These are phyloP conservation scores for Picochlorum sp. DNA, from an alignment of 139 green algal species.

Conservation along the genomic window DNA sequence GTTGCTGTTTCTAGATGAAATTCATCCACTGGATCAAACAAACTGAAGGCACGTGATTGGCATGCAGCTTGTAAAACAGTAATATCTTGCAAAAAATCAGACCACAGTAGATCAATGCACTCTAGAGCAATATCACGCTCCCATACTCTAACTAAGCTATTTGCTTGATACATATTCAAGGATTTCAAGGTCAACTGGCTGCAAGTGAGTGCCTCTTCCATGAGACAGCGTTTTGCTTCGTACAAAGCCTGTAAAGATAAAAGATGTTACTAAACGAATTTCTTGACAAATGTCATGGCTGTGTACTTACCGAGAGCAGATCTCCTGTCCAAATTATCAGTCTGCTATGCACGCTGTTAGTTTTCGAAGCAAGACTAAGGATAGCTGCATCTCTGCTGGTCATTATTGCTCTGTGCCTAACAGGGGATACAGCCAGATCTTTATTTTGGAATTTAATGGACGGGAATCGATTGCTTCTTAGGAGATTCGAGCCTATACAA, in stretches of 20 bases:
- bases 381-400: no score
- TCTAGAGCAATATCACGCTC: neutral
- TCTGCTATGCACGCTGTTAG: neutral
- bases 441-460: no score
- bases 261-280: neutral
- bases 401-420: no score
- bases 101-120: conserved; percentile 12
- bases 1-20: conserved; percentile 11
- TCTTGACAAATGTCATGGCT: neutral
- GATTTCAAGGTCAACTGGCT: neutral
- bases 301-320: neutral
- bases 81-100: conserved; percentile 14
- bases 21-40: conserved; percentile 11
- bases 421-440: no score
- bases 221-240: neutral
- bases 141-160: neutral
- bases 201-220: neutral
- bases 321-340: neutral
- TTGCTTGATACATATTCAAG: neutral
- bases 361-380: no score
- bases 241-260: no score
- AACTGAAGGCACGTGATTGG: neutral
- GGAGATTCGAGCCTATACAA: no score
- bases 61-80: neutral
- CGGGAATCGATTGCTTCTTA: no score